Conservation (phyloP, 169 alveolate species). For the Plasmodium chabaudi region DNA sequence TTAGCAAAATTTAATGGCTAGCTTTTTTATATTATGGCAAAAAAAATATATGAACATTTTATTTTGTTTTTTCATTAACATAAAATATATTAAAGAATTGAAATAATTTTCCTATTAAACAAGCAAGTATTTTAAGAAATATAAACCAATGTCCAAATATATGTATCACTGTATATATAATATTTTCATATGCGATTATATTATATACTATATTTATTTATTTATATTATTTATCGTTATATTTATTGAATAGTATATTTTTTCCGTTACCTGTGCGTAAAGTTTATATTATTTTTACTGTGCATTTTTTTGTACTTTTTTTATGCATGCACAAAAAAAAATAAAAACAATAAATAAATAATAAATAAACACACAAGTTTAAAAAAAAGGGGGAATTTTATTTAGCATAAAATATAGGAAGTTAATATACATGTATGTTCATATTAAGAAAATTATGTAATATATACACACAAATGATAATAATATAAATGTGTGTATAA, state of each 20-base stretch:
- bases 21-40: too few species aligned
- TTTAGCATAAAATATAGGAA: constrained; percentile 17
- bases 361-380: not conserved
- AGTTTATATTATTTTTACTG: constrained; percentile 15
- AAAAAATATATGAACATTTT: too few species aligned
- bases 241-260: too few species aligned
- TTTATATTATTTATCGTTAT: not conserved
- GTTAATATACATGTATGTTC: constrained; percentile 29
- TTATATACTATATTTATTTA: too few species aligned
- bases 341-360: constrained; percentile 24
- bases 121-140: too few species aligned
- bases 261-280: not conserved
- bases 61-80: too few species aligned
- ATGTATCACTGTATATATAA: too few species aligned
- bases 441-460: constrained; percentile 5
- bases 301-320: constrained; percentile 30
- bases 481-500: not conserved
- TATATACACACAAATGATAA: not conserved
- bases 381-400: not conserved
- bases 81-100: too few species aligned
- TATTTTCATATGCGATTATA: too few species aligned
- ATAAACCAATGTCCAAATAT: too few species aligned
- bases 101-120: too few species aligned
- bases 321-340: constrained; percentile 42
- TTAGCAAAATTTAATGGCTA: too few species aligned